Evolutionary conservation across 345 rosid genomes (phyloP), one percentile per base, ranked within the genome.

Genomic region (Alliaria petiolata): DNA sequence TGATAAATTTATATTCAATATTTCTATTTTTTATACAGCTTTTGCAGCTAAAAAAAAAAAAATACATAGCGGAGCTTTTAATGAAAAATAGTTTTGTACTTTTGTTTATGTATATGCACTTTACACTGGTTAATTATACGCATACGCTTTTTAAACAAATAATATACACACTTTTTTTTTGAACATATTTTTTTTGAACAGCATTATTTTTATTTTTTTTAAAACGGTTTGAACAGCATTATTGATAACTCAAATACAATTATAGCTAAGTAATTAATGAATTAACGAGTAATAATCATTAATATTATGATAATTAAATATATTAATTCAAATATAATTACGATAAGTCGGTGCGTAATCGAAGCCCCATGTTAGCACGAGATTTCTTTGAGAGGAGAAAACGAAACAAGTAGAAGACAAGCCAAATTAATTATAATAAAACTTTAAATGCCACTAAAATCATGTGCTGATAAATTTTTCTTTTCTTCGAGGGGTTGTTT

Each of bases 401-500:
- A 50, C 53, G 65, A 69, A 76, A 76, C 75, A 69, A 62, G 70
- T 69, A 62, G 70, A 76, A 54, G 79, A 69, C 79, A 76, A 62
- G 65, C 52, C 64, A 69, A 14, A 22, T 28, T 44, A 30, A 28
- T 28, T 33, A 15, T 14, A 14, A 8, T 13, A 47, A 33, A 75
- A 42, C 26, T 67, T 42, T 20, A 20, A 40, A 75, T 67, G 62
- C 62, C 63, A 59, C 62, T 42, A 30, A 68, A 75, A 52, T 52
- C 74, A 68, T 68, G 64, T 61, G 79, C 74, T 45, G 46, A 35
- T 51, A 57, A 4, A 7, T 44, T 8, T 1, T 35, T 20, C 13
- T 12, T 13, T 16, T 52, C 4, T 38, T 35, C 15, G 35, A 71
- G 33, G 10, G 33, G 33, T 54, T 64, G 51, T 62, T 62, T 33